Conservation (phyloP, 805 yeast species). For the Kluyveromyces siamensis region DNA sequence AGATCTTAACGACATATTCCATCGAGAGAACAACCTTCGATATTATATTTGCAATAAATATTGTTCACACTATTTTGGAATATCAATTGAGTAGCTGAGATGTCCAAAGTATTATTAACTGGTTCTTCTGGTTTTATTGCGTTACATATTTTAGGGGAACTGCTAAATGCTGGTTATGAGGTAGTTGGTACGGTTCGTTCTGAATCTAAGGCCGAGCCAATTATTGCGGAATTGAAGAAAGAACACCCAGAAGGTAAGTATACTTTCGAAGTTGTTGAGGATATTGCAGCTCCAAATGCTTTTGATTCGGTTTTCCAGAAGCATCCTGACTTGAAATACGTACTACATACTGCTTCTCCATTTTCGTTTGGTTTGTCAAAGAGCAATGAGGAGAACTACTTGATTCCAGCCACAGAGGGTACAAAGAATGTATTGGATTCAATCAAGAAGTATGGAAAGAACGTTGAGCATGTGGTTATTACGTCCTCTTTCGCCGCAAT, state of each 20-base stretch:
- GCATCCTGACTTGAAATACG: slow-evolving; percentile 41
- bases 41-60: too few relatives aligned
- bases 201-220: slow-evolving; percentile 28
- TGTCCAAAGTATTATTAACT: slow-evolving; percentile 31
- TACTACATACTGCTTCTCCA: slow-evolving; percentile 57
- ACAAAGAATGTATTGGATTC: slow-evolving; percentile 45
- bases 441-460: slow-evolving; percentile 32
- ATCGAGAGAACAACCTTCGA: too few relatives aligned
- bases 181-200: slow-evolving; percentile 41
- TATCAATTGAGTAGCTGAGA: neutral
- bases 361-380: slow-evolving; percentile 36
- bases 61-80: too few relatives aligned
- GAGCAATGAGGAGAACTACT: slow-evolving; percentile 39
- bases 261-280: slow-evolving; percentile 38
- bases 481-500: slow-evolving; percentile 48
- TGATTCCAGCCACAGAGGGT: slow-evolving; percentile 49
- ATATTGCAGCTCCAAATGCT: slow-evolving; percentile 37
- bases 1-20: too few relatives aligned
- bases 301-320: slow-evolving; percentile 37
- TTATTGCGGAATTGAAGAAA: slow-evolving; percentile 22
- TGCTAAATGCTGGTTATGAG: slow-evolving; percentile 31
- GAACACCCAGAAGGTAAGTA: slow-evolving; percentile 29
- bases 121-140: slow-evolving; percentile 47
- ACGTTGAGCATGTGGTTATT: slow-evolving; percentile 39
- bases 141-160: slow-evolving; percentile 32